Base-by-base conservation (phyloP, 176 grass and related monocot species). In the Aegilops longissima region DNA sequence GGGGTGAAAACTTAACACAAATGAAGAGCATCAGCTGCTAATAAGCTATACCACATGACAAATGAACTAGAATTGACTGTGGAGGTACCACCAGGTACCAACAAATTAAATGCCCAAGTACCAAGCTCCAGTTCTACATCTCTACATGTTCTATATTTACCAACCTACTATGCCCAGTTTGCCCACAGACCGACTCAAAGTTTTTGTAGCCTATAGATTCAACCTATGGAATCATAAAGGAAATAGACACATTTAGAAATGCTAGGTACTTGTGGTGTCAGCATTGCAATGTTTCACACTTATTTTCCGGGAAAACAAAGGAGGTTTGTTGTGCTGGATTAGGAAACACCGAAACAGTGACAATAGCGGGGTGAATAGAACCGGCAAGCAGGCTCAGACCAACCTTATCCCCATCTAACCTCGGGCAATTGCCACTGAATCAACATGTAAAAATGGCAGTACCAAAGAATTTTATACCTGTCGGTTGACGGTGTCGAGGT, bases 401-500 rank as follows among this genome's bases (percentile, higher is more conserved):
- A 10, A 40, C 39, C 39, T 2, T 2, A 42, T 0, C 39, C 2
- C 39, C 1, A 49, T 49, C 1, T 1, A 49, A 49, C 45, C 45
- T 4, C 3, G 0, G 49, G 49, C 14, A 52, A 54, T 6, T 54
- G 30, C 24, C 73, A 27, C 24, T 13, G 23, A 13, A 44, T 73
- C 36, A 8, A 44, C 49, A 66, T 25, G 17, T 21, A 2, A 4
- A 58, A 78, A 76, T 2, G 5, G 9, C 51, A 69, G 0, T 14
- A 6, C 18, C 6, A 5, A 17, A 58, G 0, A 6, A 54, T 17
- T 17, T 0, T 38, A 72, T 23, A 99, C 97, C 97, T 99, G 94
- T 54, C 97, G 91, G 49, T 99, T 99, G 29, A 99, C 94, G 18
- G 94, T 99, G 63, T 99, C 97, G n/a, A 99, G 97, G 83, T 99